phyloP scores from a whole-genome alignment of 2,329 filamentous ascomycete species.

The Sarocladium brachiariae region DNA sequence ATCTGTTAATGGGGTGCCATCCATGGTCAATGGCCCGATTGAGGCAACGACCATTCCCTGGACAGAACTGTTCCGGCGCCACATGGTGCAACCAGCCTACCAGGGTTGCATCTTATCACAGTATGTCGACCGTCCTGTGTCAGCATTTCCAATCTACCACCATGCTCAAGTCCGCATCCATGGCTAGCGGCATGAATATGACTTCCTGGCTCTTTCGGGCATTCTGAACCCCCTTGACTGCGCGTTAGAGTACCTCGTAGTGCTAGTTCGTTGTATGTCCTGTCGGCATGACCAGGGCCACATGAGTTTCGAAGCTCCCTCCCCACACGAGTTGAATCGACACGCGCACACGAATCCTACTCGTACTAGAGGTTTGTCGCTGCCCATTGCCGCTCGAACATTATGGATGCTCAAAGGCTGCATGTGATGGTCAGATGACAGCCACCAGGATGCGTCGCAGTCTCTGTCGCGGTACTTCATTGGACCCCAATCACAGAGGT shows the following conservation, averaged over 20 bases:
- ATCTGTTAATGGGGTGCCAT: slow-evolving; percentile 3
- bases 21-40: background rate
- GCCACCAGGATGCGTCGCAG: background rate
- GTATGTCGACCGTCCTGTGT: background rate
- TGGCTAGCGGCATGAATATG: background rate
- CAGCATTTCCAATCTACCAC: slow-evolving; percentile 1
- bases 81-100: background rate
- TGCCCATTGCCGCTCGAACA: background rate
- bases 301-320: too few relatives aligned
- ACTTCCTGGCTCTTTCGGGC: background rate
- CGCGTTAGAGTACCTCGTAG: too few relatives aligned
- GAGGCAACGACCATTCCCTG: background rate
- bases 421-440: slow-evolving; percentile 4
- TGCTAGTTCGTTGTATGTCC: too few relatives aligned
- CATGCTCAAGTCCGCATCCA: background rate
- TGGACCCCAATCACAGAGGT: background rate
- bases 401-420: background rate
- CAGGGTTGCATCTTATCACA: slow-evolving; percentile 2
- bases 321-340: background rate
- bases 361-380: background rate
- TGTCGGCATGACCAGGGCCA: too few relatives aligned
- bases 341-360: background rate
- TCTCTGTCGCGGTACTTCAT: background rate
- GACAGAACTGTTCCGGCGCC: background rate
- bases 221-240: background rate